A percentile compares a stretch with the other conserved stretches of the same genome.
Conservation (phyloP, 148 eudicot species). For the Dysphania ambrosioides region DNA sequence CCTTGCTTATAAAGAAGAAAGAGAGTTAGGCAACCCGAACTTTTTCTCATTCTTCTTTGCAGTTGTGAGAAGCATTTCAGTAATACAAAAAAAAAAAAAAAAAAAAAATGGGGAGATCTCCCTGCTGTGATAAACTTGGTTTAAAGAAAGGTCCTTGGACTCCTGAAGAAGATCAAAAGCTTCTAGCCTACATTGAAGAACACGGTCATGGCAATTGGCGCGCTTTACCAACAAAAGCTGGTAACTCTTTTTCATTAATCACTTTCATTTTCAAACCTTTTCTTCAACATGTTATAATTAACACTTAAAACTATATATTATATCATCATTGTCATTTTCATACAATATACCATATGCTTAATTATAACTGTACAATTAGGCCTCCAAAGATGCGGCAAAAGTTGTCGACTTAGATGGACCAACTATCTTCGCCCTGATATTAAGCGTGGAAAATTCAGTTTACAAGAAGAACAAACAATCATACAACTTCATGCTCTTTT, state of each 20-base stretch:
- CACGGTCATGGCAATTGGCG: slow-evolving; percentile 99
- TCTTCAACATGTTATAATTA: not conserved
- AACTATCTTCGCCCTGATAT: slow-evolving; percentile 94
- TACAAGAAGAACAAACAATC: slow-evolving; percentile 93
- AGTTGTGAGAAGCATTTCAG: not conserved
- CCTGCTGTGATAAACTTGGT: slow-evolving; percentile 88
- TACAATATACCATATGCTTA: not conserved
- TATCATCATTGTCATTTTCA: not conserved
- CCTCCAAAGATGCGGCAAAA: slow-evolving; percentile 91
- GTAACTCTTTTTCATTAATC: slow-evolving; percentile 24
- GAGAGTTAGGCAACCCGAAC: slow-evolving; percentile 13
- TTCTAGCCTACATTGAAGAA: slow-evolving; percentile 79
- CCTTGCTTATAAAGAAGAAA: slow-evolving; percentile 15
- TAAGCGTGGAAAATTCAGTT: slow-evolving; percentile 84
- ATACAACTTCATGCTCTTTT: slow-evolving; percentile 97
- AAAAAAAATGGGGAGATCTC: slow-evolving; percentile 72
- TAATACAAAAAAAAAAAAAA: not conserved
- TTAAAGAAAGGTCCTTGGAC: slow-evolving; percentile 98
- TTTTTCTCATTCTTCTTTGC: slow-evolving; percentile 5
- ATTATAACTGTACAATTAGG: slow-evolving; percentile 34
- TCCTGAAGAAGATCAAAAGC: slow-evolving; percentile 95
- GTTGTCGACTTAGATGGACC: slow-evolving; percentile 92
- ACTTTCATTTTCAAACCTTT: not conserved
- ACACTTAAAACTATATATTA: not conserved
- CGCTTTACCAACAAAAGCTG: slow-evolving; percentile 79